Percentiles rank a stretch among this genome's conserved stretches.
These are phyloP conservation scores for Brassica cretica DNA, from an alignment of 345 rosid species.

Conservation along the genomic window DNA sequence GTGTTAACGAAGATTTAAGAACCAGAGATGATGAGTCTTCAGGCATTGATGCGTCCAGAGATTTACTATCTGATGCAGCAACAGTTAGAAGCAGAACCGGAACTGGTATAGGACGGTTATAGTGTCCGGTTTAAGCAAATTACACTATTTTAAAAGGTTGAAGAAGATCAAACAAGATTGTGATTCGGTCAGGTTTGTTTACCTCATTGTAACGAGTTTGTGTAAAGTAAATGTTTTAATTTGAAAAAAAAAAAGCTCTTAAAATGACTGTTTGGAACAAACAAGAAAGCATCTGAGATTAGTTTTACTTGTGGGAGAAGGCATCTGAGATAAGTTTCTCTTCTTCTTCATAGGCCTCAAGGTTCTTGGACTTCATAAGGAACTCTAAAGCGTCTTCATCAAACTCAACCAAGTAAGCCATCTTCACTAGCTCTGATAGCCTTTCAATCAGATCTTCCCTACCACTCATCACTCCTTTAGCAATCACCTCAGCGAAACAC, in stretches of 20 bases:
- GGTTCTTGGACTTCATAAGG: slow-evolving; percentile 57
- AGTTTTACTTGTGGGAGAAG: slow-evolving; percentile 32
- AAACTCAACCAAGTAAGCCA: slow-evolving; percentile 56
- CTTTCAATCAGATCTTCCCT: slow-evolving; percentile 48
- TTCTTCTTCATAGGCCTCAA: slow-evolving; percentile 53
- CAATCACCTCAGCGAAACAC: slow-evolving; percentile 51
- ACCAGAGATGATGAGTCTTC: slow-evolving; percentile 32
- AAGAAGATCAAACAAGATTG: slow-evolving; percentile 18
- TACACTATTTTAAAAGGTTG: not conserved
- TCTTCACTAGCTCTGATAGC: slow-evolving; percentile 55
- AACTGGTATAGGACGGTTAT: slow-evolving; percentile 34
- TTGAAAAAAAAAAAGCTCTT: not conserved
- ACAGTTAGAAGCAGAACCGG: slow-evolving; percentile 33
- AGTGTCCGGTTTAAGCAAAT: slow-evolving; percentile 17
- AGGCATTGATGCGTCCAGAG: slow-evolving; percentile 33
- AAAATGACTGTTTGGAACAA: not conserved
- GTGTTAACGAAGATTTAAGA: slow-evolving; percentile 32
- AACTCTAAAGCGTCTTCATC: slow-evolving; percentile 51
- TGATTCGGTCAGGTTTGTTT: slow-evolving; percentile 18
- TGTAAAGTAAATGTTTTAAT: slow-evolving; percentile 29
- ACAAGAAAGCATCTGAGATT: not conserved
- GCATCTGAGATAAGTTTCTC: slow-evolving; percentile 50
- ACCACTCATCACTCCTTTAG: slow-evolving; percentile 57
- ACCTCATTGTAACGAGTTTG: slow-evolving; percentile 27
- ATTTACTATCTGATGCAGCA: slow-evolving; percentile 21